Evolutionary conservation across 2,329 filamentous ascomycete species (phyloP), one percentile per base, ranked within the genome.

Genomic region (Lithohypha guttulata): DNA sequence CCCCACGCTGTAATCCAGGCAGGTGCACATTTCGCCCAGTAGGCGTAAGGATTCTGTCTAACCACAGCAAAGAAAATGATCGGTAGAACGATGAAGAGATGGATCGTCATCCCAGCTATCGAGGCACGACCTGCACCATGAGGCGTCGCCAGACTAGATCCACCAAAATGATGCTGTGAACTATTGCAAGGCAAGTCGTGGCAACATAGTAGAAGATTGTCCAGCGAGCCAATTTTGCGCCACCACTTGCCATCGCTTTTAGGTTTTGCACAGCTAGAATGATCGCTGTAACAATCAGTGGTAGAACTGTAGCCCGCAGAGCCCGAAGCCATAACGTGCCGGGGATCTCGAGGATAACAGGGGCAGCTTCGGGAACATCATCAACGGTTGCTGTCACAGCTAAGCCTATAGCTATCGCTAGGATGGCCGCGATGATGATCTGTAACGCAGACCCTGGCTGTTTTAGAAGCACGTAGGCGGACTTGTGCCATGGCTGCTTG

Each of bases 1-100:
- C 69, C 69, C 69, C 69, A 73, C 1, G 68, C 69, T 1, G 69
- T 71, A 35, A 71, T 58, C 70, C 69, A 73, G 0, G 69, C 68
- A 0, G 64, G 65, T 2, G 66, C 66, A 43, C 61, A 63, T 42
- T 61, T 65, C 42, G 68, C 13, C 68, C 69, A 71, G 48, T 63
- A 59, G 0, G 57, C 39, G 39, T 68, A 73, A 0, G 68, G 66
- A 46, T 73, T 73, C 42, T 55, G 51, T 34, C 65, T 55, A 1
- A 59, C 61, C 39, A 69, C 55, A 14, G 27, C 29, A 35, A 62
- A 62, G 55, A 59, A 69, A 23, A 69, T 48, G 29, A 59, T 44
- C 0, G 69, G 69, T 0, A 70, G 55, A 11, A 71, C 37, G 42
- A 71, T 48, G 47, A 68, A 59, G 7, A 70, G 55, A 26, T 71